Evolutionary conservation across 805 yeast species (phyloP).

Genomic region (Candida germanica): DNA sequence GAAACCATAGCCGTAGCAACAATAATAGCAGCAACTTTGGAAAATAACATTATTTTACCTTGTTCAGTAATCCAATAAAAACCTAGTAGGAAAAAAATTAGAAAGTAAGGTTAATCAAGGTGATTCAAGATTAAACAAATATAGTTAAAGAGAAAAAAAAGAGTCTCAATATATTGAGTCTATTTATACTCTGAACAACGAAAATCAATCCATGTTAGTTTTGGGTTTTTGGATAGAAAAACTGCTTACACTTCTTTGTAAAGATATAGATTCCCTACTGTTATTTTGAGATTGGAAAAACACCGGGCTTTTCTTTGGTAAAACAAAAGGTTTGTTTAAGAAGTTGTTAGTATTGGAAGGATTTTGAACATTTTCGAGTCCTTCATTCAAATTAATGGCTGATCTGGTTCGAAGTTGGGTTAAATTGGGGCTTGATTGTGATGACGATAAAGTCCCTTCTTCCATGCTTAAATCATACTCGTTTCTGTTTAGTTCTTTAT

Average conservation of each 20-base stretch:
- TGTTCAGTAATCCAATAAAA: no score
- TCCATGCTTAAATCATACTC: slow-evolving; percentile 26
- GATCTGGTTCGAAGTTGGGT: slow-evolving; percentile 34
- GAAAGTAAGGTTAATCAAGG: no score
- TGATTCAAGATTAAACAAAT: no score
- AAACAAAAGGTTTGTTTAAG: slow-evolving; percentile 35
- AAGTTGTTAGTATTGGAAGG: slow-evolving; percentile 20
- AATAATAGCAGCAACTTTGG: no score
- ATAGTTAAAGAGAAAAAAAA: no score
- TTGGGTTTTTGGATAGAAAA: slow-evolving; percentile 11
- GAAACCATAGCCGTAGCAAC: no score
- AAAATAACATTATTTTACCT: no score
- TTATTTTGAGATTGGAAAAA: slow-evolving; percentile 14
- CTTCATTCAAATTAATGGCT: slow-evolving; percentile 25
- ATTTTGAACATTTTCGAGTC: slow-evolving; percentile 8
- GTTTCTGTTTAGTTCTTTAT: slow-evolving; percentile 17
- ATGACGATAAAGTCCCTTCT: slow-evolving; percentile 28
- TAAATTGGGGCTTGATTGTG: slow-evolving; percentile 17
- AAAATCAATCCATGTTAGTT: slow-evolving; percentile 2
- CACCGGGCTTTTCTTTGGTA: slow-evolving; percentile 23
- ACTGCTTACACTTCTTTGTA: slow-evolving; percentile 19
- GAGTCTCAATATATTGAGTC: no score
- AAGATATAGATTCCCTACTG: slow-evolving; percentile 22
- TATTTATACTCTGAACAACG: no score
- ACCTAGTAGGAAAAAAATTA: no score